Base-by-base conservation (phyloP, 2,329 filamentous ascomycete genomes). In the Aphanoascus verrucosus region DNA sequence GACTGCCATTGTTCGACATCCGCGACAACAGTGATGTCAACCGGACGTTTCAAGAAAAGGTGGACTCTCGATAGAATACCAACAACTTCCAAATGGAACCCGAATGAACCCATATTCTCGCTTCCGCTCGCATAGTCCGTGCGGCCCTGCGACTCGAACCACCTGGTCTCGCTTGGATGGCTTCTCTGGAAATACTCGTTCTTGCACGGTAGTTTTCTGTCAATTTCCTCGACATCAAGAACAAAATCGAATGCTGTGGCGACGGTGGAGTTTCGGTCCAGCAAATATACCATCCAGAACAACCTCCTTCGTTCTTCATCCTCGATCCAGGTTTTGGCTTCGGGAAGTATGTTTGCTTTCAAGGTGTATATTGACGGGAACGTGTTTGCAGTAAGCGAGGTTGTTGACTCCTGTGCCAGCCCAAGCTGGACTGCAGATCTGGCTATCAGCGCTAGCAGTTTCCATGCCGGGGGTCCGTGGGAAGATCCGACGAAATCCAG, bases 261-360 rank as follows among this genome's bases (percentile, higher is more conserved):
- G 53, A 95, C 84, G 0, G 89, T 95, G 0, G 88, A 88, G 64
- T 94, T 95, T 48, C 90, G 79, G 65, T 96, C 90, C 5, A 96
- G 76, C 11, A 95, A 72, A 64, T 94, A 96, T 9, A 94, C 83
- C 83, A 94, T 91, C 90, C 90, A 96, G 67, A 96, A 94, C 0
- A 95, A 74, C 23, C 90, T 77, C 28, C 90, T 79, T 28, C 89
- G 77, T 41, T 86, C 86, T 67, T 96, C 90, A 57, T 95, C 90
- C 65, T 95, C 89, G 53, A 94, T 85, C 68, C 90, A 95, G 57
- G 88, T 86, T 49, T 81, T 83, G 0, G 90, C 80, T 56, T 94
- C 88, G 0, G 88, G 86, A 0, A 95, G 74, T 2, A 91, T 83
- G 73, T 90, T 90, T 14, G 89, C 88, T 7, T 7, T 28, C 7